These are phyloP conservation scores for Schizothecium vesticola DNA, from an alignment of 495 filamentous ascomycete species.

Conservation along the genomic window DNA sequence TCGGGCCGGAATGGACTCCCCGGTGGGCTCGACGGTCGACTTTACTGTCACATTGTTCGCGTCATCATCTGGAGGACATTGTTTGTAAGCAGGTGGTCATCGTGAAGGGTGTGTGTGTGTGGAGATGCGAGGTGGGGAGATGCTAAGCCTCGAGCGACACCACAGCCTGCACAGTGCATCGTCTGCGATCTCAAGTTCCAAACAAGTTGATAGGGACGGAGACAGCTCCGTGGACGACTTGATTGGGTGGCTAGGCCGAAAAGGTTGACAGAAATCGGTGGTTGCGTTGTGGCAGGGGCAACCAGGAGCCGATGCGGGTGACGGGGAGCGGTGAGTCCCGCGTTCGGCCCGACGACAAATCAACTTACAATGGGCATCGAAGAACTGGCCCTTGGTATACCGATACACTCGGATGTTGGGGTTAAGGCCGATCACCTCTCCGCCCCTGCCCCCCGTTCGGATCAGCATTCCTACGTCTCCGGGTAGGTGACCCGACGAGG, in stretches of 20 bases:
- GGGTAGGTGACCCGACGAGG: neutral
- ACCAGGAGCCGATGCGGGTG: neutral
- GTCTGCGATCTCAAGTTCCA: neutral
- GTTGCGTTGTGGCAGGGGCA: neutral
- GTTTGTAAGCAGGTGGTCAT: neutral
- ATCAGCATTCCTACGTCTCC: neutral
- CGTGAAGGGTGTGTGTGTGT: neutral
- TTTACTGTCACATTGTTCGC: conserved; percentile 60
- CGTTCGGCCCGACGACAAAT: neutral
- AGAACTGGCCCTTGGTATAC: conserved; percentile 83
- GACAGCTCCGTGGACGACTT: neutral
- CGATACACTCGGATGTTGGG: conserved; percentile 87
- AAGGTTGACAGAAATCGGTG: neutral
- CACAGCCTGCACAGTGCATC: neutral
- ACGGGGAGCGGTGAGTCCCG: neutral
- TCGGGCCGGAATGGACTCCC: conserved; percentile 44
- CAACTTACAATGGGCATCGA: conserved; percentile 76
- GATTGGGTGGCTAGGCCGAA: neutral
- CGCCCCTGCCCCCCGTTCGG: conserved; percentile 56
- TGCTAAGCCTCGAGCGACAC: neutral
- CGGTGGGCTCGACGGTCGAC: conserved; percentile 15
- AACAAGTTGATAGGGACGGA: neutral
- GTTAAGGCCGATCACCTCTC: conserved; percentile 79
- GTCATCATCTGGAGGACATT: conserved; percentile 61
- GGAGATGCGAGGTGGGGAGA: neutral